These are phyloP conservation scores for Myriosclerotinia scirpicola DNA, from an alignment of 2,329 filamentous ascomycete species.

Conservation along the genomic window DNA sequence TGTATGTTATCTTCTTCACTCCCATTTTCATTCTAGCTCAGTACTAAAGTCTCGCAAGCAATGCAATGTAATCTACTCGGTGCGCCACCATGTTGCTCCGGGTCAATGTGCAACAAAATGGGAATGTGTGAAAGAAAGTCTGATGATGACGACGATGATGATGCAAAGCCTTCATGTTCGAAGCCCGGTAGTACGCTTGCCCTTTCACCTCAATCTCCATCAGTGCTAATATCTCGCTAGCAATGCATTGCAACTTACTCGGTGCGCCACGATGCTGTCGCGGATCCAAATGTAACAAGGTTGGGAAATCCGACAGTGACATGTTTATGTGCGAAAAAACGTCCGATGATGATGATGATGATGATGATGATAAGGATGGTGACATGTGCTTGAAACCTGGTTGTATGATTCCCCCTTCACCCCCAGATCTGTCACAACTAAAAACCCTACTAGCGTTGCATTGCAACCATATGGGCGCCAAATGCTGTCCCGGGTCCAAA, in stretches of 20 bases:
- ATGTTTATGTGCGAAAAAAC: not conserved
- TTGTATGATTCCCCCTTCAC: not conserved
- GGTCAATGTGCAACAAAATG: not conserved
- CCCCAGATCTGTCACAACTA: not conserved
- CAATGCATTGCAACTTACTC: not conserved
- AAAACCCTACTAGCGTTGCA: not conserved
- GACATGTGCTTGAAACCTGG: not conserved
- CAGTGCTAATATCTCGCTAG: not conserved
- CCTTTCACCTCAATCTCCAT: not conserved
- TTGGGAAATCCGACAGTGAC: not conserved
- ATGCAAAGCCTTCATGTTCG: not conserved
- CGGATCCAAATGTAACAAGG: not conserved
- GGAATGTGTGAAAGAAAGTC: not conserved
- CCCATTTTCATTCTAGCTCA: not conserved
- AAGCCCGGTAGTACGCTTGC: not conserved
- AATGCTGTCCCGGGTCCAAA: conserved; percentile 2
- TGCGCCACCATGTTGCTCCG: conserved; percentile 8
- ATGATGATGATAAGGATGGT: not conserved
- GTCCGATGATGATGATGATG: not conserved
- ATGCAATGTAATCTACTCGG: not conserved
- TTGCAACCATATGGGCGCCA: not conserved
- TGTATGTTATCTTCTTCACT: not conserved
- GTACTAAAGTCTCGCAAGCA: not conserved
- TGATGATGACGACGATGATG: not conserved
- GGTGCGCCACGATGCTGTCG: conserved; percentile 7